A percentile compares a stretch with the other conserved stretches of the same genome.
Conservation (phyloP, 2,329 filamentous ascomycete species). For the Cryphonectria naterciae region DNA sequence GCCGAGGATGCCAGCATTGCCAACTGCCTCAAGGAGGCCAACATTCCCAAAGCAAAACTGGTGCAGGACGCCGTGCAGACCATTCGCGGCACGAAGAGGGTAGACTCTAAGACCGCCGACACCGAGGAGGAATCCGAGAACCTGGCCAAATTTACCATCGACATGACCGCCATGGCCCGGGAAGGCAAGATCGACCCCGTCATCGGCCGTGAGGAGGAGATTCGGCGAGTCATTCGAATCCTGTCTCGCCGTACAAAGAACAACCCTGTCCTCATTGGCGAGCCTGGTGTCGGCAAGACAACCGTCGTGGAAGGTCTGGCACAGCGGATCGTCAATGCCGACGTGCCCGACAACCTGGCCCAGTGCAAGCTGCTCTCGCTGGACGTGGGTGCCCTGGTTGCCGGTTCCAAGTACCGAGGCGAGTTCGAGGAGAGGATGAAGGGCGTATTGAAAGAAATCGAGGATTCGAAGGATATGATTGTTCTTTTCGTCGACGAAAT, state of each 20-base stretch:
- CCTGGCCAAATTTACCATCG: slow-evolving; percentile 96
- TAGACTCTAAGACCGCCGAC: slow-evolving; percentile 96
- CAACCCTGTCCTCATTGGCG: slow-evolving; percentile 96
- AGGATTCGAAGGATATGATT: slow-evolving; percentile 93
- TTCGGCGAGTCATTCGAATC: slow-evolving; percentile 87
- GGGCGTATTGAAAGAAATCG: slow-evolving; percentile 95
- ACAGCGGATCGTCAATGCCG: slow-evolving; percentile 92
- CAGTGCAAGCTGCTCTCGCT: slow-evolving; percentile 93
- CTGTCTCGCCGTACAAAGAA: slow-evolving; percentile 95
- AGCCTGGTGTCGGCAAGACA: slow-evolving; percentile 97
- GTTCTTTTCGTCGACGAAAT: slow-evolving; percentile 99
- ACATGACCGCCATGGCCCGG: slow-evolving; percentile 94
- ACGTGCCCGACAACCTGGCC: slow-evolving; percentile 93
- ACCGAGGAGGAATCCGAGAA: slow-evolving; percentile 93
- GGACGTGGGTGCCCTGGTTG: slow-evolving; percentile 92
- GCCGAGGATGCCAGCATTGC: slow-evolving; percentile 79
- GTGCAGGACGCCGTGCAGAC: slow-evolving; percentile 88
- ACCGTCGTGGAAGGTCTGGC: slow-evolving; percentile 96
- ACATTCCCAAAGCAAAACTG: slow-evolving; percentile 88
- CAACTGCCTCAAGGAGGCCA: slow-evolving; percentile 77
- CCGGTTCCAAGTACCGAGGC: slow-evolving; percentile 96
- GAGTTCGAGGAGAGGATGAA: slow-evolving; percentile 99
- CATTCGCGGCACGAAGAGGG: slow-evolving; percentile 88
- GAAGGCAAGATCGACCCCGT: slow-evolving; percentile 98
- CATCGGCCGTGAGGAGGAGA: slow-evolving; percentile 95